Base-by-base conservation (phyloP, 148 eudicot species). In the Arctostaphylos glauca region DNA sequence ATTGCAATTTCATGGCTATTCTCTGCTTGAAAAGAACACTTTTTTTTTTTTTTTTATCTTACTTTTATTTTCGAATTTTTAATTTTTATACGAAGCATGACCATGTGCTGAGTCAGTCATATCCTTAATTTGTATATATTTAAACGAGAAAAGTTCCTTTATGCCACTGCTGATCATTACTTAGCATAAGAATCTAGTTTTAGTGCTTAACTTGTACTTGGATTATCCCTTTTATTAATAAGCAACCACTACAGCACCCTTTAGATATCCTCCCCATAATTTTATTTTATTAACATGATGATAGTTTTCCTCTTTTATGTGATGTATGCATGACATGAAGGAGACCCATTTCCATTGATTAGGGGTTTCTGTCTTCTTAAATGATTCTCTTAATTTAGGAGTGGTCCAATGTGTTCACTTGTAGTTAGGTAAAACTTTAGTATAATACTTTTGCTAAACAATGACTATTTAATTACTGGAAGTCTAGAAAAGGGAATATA, bases 251-350 rank as follows among this genome's bases (percentile, higher is more conserved):
- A 53, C 56, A 41, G 41, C 4, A 58, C 43, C 64, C 52, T 44
- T 58, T 41, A 77, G 10, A 47, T 58, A 46, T 78, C 19, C n/a
- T 56, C 60, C 60, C 3, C 0, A 2, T 78, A 43, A 66, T 25
- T 66, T 66, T 25, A 66, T 66, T 25, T 66, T 25, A 66, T 9
- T 23, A 66, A 64, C 70, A 21, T 4, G 31, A 31, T 10, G 71
- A 31, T 66, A 5, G 16, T 25, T 66, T 66, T 66, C 5, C 44
- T 31, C 44, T 12, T 66, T 66, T 12, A 12, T 66, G 43, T 62
- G 81, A 79, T n/a, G 73, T 48, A 48, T 62, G 81, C 73, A 79
- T 79, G 81, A 64, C 81, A 31, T 48, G 54, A 52, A 79, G 55
- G 73, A 79, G 72, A 60, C 55, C 41, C 53, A 46, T 46, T 47